Base-by-base conservation (phyloP, 2,329 filamentous ascomycete genomes). In the Sordariomycetes sp. region DNA sequence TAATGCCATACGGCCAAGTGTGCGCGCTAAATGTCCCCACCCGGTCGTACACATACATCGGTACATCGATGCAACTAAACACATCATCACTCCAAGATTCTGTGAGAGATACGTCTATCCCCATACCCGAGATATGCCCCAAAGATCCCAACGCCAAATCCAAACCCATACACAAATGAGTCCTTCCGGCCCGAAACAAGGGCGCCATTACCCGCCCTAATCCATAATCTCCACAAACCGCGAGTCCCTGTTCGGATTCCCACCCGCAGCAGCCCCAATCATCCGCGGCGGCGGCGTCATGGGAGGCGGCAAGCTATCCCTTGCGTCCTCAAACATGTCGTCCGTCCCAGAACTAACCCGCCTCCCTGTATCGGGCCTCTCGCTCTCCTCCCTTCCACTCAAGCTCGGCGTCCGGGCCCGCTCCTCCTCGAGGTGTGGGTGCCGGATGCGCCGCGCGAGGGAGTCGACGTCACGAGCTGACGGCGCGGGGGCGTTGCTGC, bases 211-310 rank as follows among this genome's bases (percentile, higher is more conserved):
- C 2, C 3, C n/a, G 22, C 2, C 45, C 32, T 48, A 58, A 25
- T 54, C 52, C 20, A 58, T 52, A 22, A 55, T 55, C 68, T 86
- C 82, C 53, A 71, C 72, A 62, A 86, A 86, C 62, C 73, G 78
- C 45, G 81, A 82, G 60, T 80, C 79, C 56, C 81, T 70, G 4
- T 69, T 75, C 0, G 80, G 79, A 65, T 79, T 84, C 55, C 72
- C 72, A 53, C 74, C 74, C 15, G 39, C 15, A 53, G 71, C 69
- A 17, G 65, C 62, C 13, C 71, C 70, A 36, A 62, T 64, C 8
- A 76, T 66, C 1, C 64, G 67, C 13, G 65, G 64, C 1, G 74
- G 75, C 10, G 74, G 69, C 25, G 69, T 69, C 13, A 76, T 42
- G 3, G 22, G 50, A 3, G 56, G 51, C 7, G 56, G 20, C 10